phyloP scores from a whole-genome alignment of 2,329 filamentous ascomycete genomes.

The Claviceps sp. region DNA sequence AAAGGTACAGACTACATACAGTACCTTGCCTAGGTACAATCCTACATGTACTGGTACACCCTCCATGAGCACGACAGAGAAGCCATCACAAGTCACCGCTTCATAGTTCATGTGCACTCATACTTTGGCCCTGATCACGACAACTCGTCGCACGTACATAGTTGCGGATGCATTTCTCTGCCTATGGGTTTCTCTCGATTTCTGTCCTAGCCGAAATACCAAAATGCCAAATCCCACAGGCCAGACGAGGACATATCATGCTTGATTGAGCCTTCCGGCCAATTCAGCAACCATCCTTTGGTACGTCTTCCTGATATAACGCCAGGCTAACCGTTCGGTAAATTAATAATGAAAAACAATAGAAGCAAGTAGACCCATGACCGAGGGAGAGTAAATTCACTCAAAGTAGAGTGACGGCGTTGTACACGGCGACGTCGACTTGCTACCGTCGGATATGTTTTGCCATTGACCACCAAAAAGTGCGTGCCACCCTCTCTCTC shows the following conservation, averaged over 20 bases:
- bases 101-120: not conserved
- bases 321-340: slow-evolving; percentile 1
- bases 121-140: not conserved
- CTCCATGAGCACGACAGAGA: not conserved
- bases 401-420: not conserved
- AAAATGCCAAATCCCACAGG: too few species aligned
- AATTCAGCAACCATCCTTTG: slow-evolving; percentile 3
- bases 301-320: slow-evolving; percentile 4
- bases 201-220: not conserved
- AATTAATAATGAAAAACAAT: not conserved
- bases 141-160: not conserved
- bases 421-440: not conserved
- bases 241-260: not conserved
- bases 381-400: not conserved
- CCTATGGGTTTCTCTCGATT: too few species aligned
- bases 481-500: not conserved
- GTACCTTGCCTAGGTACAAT: too few species aligned
- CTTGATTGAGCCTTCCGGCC: slow-evolving; percentile 1
- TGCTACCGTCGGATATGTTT: not conserved
- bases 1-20: too few species aligned
- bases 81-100: not conserved
- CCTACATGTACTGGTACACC: too few species aligned
- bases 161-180: not conserved
- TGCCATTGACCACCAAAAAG: slow-evolving; percentile 1
- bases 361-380: not conserved